These are phyloP conservation scores for Trichoderma erinaceum DNA, from an alignment of 495 filamentous ascomycete genomes.

Conservation along the genomic window DNA sequence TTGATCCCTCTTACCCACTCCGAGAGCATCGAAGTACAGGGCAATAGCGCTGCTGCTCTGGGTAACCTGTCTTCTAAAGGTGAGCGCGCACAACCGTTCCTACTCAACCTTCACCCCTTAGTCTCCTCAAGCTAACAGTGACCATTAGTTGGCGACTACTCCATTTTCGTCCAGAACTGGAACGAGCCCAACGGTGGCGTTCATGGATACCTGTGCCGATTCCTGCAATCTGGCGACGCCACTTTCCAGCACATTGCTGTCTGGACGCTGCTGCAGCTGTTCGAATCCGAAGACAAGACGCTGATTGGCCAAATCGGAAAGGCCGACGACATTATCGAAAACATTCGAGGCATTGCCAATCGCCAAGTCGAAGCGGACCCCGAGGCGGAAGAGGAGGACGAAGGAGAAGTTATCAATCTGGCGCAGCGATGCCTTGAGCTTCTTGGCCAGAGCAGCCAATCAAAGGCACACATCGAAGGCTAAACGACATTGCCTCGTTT, in stretches of 20 bases:
- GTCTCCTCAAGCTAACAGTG: conserved; percentile 18
- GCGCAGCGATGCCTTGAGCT: conserved; percentile 85
- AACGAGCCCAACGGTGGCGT: conserved; percentile 86
- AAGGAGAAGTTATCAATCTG: conserved; percentile 87
- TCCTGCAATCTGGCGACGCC: conserved; percentile 87
- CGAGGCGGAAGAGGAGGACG: conserved; percentile 78
- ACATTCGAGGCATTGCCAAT: conserved; percentile 86
- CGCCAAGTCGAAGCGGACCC: conserved; percentile 86
- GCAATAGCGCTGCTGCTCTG: conserved; percentile 92
- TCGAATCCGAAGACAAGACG: conserved; percentile 86
- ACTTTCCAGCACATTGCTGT: conserved; percentile 99
- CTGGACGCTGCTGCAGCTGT: conserved; percentile 91
- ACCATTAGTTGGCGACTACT: conserved; percentile 80
- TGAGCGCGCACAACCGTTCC: conserved; percentile 36
- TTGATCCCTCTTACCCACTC: conserved; percentile 92
- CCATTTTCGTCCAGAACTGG: conserved; percentile 93
- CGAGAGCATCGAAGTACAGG: conserved; percentile 94
- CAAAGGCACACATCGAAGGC: conserved; percentile 52
- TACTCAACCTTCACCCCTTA: background rate
- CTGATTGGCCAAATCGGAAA: conserved; percentile 79
- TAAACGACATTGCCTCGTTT: conserved; percentile 20
- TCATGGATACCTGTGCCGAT: conserved; percentile 87
- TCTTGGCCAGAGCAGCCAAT: conserved; percentile 51
- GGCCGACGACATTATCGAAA: conserved; percentile 79
- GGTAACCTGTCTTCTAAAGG: conserved; percentile 97